Percentiles rank a stretch among this genome's conserved stretches.
phyloP scores from a whole-genome alignment of 129 eudicot genomes.

The Daucus carota region DH1_v3.0 NC_030384.2:17060501-17061000 shows the following conservation, averaged over 20 bases:
- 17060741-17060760: background rate
- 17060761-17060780: background rate
- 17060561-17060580: no score
- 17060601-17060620: no score
- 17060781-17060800: background rate
- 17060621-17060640: background rate
- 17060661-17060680: background rate
- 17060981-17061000: constrained; percentile 30
- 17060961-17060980: constrained; percentile 87
- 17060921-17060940: constrained; percentile 11
- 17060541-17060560: no score
- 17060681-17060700: background rate
- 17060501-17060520: no score
- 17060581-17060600: no score
- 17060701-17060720: background rate
- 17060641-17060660: background rate
- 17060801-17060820: background rate
- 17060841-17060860: background rate
- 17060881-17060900: background rate
- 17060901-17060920: background rate
- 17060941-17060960: constrained; percentile 60
- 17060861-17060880: background rate
- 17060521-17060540: no score
- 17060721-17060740: no score
- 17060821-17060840: background rate